A percentile compares a stretch with the other conserved stretches of the same genome.
Evolutionary conservation across 2,329 filamentous ascomycete genomes (phyloP).

Genomic region (Fusarium pseudonygamai): DNA sequence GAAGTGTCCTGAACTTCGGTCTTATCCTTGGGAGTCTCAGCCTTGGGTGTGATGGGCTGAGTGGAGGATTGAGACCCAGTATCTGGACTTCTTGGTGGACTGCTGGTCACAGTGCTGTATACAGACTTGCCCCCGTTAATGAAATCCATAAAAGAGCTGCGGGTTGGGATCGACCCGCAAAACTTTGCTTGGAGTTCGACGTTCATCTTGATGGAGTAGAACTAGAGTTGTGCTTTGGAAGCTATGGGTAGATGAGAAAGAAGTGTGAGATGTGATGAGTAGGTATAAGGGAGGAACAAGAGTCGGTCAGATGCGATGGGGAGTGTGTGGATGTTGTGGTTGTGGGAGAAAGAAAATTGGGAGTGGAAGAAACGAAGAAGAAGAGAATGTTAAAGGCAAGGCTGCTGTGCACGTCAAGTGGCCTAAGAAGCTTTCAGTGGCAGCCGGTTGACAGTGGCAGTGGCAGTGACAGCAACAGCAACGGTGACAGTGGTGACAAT

Average conservation of each 20-base stretch:
- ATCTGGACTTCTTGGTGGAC: background rate
- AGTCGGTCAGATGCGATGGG: background rate
- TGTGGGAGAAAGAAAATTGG: background rate
- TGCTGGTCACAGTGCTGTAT: background rate
- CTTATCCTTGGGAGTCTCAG: background rate
- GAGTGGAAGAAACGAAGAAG: background rate
- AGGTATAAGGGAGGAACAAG: background rate
- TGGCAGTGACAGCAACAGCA: background rate
- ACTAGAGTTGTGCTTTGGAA: background rate
- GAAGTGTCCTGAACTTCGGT: background rate
- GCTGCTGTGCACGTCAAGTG: background rate
- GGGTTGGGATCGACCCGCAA: background rate
- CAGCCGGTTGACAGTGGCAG: background rate
- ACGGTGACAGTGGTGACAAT: background rate
- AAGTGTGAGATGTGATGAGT: background rate
- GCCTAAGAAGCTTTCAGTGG: background rate
- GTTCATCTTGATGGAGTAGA: background rate
- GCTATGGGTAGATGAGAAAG: background rate
- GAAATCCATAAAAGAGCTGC: slow-evolving; percentile 5
- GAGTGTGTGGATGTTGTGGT: background rate
- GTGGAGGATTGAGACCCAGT: background rate
- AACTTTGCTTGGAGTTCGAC: slow-evolving; percentile 1
- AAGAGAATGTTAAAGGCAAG: background rate
- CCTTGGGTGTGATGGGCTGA: background rate
- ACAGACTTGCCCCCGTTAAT: background rate